phyloP scores from a whole-genome alignment of 768 basidiomycete species.

The Trichaptum fuscoviolaceum region DNA sequence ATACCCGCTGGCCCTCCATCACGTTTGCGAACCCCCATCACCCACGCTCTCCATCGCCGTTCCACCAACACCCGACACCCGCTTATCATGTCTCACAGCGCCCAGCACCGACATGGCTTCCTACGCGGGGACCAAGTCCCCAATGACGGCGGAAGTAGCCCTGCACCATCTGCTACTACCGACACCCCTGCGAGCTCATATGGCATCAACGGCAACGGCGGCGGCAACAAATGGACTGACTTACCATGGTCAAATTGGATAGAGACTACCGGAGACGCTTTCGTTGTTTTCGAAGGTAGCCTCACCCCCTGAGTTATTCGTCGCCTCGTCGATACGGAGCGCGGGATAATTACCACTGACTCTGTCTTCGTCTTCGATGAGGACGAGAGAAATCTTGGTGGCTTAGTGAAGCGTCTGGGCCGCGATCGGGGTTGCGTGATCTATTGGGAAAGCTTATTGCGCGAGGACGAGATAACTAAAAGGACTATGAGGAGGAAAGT shows the following conservation, averaged over 20 bases:
- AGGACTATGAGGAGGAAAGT: no score
- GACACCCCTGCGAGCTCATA: slow-evolving; percentile 25
- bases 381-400: slow-evolving; percentile 78
- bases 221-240: slow-evolving; percentile 57
- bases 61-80: neutral
- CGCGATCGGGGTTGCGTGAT: no score
- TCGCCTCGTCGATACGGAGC: slow-evolving; percentile 86
- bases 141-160: slow-evolving; percentile 20
- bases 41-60: slow-evolving; percentile 13
- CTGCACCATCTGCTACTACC: slow-evolving; percentile 23
- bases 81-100: slow-evolving; percentile 19
- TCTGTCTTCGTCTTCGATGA: slow-evolving; percentile 98
- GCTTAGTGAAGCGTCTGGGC: no score
- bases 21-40: slow-evolving; percentile 17
- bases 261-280: slow-evolving; percentile 90
- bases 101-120: slow-evolving; percentile 14
- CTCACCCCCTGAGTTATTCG: slow-evolving; percentile 90
- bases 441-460: no score
- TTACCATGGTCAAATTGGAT: slow-evolving; percentile 95
- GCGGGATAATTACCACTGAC: slow-evolving; percentile 88
- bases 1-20: slow-evolving; percentile 36
- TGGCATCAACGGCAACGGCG: neutral
- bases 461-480: no score
- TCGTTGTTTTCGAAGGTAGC: slow-evolving; percentile 95
- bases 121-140: slow-evolving; percentile 8